Conservation (phyloP, 148 eudicot species). For the Chenopodium suecicum region DNA sequence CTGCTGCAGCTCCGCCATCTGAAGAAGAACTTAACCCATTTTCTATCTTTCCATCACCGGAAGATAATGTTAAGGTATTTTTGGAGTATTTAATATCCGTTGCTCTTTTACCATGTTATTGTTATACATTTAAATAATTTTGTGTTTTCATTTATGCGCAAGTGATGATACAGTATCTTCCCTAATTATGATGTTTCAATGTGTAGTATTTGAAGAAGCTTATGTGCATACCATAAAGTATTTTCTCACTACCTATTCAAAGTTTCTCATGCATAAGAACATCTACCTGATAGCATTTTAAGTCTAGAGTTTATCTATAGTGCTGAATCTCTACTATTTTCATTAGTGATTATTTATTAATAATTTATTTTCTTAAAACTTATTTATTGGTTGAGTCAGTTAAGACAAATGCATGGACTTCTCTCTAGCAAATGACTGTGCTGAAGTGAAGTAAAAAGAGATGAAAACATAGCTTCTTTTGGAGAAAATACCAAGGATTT, state of each 20-base stretch:
- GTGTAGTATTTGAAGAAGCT: background rate
- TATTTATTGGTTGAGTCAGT: background rate
- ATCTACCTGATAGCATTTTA: background rate
- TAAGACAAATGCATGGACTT: background rate
- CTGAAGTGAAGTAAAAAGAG: background rate
- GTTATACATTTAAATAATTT: background rate
- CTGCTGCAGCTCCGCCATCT: constrained; percentile 44
- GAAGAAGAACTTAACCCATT: constrained; percentile 94
- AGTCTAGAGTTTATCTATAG: background rate
- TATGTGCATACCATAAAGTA: background rate
- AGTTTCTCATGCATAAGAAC: background rate
- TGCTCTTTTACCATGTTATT: background rate
- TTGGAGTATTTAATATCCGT: background rate
- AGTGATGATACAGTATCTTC: background rate
- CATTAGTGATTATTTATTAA: background rate
- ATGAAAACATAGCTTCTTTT: background rate
- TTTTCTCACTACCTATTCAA: too few relatives aligned
- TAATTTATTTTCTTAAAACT: background rate
- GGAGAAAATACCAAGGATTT: background rate
- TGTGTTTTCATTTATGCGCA: background rate
- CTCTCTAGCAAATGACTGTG: background rate
- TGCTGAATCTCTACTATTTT: background rate
- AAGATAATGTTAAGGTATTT: constrained; percentile 75
- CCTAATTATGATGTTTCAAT: background rate
- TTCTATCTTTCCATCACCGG: constrained; percentile 84